These are phyloP conservation scores for Austroboletus eburneus DNA, from an alignment of 768 basidiomycete species.

Conservation along the genomic window DNA sequence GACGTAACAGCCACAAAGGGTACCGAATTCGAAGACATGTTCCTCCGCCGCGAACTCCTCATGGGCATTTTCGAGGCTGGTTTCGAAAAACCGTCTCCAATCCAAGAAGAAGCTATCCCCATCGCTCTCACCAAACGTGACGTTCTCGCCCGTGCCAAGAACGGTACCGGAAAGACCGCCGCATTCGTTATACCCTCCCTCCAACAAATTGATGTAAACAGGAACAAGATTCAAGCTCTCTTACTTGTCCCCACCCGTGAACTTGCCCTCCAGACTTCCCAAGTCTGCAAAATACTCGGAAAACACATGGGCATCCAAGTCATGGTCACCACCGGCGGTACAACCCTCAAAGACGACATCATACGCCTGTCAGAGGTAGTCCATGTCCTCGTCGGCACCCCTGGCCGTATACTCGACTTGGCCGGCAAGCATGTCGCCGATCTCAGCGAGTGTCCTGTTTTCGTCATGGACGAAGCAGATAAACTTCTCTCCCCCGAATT, in stretches of 20 bases:
- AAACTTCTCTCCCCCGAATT: conserved; percentile 97
- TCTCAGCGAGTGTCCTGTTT: conserved; percentile 89
- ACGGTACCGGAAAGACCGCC: conserved; percentile 97
- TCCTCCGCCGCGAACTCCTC: conserved; percentile 86
- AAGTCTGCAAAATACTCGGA: conserved; percentile 95
- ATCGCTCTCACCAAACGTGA: conserved; percentile 91
- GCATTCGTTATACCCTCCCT: conserved; percentile 98
- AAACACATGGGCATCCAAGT: conserved; percentile 95
- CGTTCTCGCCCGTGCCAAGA: conserved; percentile 92
- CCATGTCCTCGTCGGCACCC: conserved; percentile 96
- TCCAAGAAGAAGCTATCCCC: conserved; percentile 99
- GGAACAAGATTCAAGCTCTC: conserved; percentile 90
- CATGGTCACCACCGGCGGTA: conserved; percentile 99
- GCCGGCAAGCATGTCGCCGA: conserved; percentile 92
- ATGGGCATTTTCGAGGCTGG: conserved; percentile 99
- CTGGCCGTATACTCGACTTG: conserved; percentile 92
- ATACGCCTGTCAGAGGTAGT: conserved; percentile 85
- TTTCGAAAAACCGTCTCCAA: conserved; percentile 93
- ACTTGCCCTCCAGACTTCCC: conserved; percentile 96
- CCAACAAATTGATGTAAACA: conserved; percentile 81
- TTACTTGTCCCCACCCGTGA: conserved; percentile 98
- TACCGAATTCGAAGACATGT: conserved; percentile 94
- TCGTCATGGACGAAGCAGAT: conserved; percentile 99
- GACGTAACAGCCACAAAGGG: conserved; percentile 95
- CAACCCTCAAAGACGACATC: conserved; percentile 97